Percentiles rank a stretch among this genome's conserved stretches.
Evolutionary conservation across 2,329 filamentous ascomycete genomes (phyloP).

Genomic region (Meredithiella fracta): DNA sequence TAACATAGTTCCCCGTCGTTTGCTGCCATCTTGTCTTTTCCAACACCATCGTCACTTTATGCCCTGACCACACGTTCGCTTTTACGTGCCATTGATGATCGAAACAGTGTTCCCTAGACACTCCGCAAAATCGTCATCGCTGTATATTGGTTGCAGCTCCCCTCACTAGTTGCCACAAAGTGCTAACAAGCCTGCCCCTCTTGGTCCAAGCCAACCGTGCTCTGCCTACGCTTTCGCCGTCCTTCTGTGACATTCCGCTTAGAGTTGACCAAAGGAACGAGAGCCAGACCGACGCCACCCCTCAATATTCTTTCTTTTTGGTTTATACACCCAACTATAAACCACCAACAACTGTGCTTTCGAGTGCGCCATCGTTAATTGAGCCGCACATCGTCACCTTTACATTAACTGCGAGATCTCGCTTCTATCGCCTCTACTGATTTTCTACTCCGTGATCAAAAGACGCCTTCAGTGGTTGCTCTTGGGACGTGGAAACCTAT

Average conservation of each 20-base stretch:
- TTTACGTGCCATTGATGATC: not conserved
- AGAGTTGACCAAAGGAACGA: not conserved
- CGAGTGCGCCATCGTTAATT: not conserved
- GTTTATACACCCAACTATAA: not conserved
- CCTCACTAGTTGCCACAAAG: not conserved
- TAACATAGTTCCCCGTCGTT: too few species aligned
- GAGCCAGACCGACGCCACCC: not conserved
- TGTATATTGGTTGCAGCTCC: too few species aligned
- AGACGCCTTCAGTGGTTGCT: slow-evolving; percentile 15
- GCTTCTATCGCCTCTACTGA: not conserved
- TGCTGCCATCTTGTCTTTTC: too few species aligned
- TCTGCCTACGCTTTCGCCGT: not conserved
- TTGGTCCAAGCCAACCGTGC: too few species aligned
- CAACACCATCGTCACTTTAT: too few species aligned
- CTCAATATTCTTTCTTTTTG: not conserved
- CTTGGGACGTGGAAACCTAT: slow-evolving; percentile 1
- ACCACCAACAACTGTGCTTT: not conserved
- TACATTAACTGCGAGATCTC: not conserved
- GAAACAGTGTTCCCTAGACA: too few species aligned
- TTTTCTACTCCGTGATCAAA: slow-evolving; percentile 2
- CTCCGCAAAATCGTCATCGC: too few species aligned
- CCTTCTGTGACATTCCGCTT: slow-evolving; percentile 1
- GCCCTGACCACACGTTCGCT: too few species aligned
- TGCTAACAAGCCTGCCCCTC: too few species aligned
- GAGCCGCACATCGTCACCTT: not conserved